A percentile compares a stretch with the other conserved stretches of the same genome.
Evolutionary conservation across 352 stramenopile species (phyloP).

Genomic region (Pythium apleroticum): DNA sequence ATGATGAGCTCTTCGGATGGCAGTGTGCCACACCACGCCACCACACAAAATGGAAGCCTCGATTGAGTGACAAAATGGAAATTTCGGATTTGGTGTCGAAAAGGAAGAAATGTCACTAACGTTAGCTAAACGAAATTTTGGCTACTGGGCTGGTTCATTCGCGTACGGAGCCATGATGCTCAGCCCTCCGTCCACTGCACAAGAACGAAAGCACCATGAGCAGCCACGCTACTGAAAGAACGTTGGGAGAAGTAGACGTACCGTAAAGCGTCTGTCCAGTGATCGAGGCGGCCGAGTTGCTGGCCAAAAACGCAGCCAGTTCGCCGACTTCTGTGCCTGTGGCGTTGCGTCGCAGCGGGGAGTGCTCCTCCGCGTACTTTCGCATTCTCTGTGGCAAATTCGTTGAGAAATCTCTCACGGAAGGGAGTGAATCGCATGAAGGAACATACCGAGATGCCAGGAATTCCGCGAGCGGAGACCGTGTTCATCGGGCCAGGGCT

Average conservation of each 20-base stretch:
- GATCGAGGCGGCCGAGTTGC: conserved; percentile 66
- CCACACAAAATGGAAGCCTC: not conserved
- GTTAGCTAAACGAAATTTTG: not conserved
- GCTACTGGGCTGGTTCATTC: conserved; percentile 14
- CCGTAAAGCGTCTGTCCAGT: conserved; percentile 91
- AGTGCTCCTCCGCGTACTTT: conserved; percentile 61
- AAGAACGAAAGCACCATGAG: conserved; percentile 17
- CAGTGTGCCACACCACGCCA: not conserved
- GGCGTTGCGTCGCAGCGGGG: conserved; percentile 72
- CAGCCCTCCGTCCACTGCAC: conserved; percentile 29
- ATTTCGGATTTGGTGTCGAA: not conserved
- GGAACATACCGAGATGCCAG: conserved; percentile 69
- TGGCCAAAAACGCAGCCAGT: conserved; percentile 79
- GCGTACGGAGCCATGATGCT: conserved; percentile 34
- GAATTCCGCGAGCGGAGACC: conserved; percentile 88
- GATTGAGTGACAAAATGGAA: conserved; percentile 2
- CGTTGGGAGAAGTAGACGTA: conserved; percentile 25
- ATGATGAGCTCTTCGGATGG: not conserved
- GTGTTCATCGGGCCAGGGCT: conserved; percentile 91
- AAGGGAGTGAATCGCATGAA: not conserved
- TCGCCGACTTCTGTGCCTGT: conserved; percentile 77
- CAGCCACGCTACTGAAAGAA: not conserved
- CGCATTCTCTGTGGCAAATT: conserved; percentile 61
- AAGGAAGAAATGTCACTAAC: not conserved
- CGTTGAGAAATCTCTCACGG: not conserved